Evolutionary conservation across 2,329 filamentous ascomycete species (phyloP).

Genomic region (Aspergillus chevalieri): DNA sequence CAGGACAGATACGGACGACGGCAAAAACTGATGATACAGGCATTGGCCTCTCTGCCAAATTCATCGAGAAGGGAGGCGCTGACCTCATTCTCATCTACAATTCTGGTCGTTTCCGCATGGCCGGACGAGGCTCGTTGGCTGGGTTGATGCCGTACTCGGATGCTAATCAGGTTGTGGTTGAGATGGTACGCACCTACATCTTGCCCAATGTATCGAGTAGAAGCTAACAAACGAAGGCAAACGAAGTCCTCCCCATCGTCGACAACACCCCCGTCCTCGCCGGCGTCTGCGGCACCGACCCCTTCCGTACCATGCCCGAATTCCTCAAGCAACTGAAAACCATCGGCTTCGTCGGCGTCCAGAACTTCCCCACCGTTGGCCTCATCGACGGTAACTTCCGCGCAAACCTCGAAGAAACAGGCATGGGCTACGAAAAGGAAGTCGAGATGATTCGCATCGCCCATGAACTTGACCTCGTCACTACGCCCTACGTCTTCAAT

Average conservation of each 20-base stretch:
- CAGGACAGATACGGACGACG: neutral
- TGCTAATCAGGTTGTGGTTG: conserved; percentile 62
- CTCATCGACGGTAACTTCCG: conserved; percentile 64
- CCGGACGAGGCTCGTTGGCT: conserved; percentile 61
- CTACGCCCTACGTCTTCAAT: conserved; percentile 65
- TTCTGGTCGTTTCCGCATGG: conserved; percentile 67
- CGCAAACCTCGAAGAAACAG: conserved; percentile 63
- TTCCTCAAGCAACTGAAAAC: conserved; percentile 57
- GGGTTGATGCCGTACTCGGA: conserved; percentile 67
- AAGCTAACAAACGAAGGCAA: conserved; percentile 34
- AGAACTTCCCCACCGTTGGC: conserved; percentile 69
- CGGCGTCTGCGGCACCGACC: conserved; percentile 65
- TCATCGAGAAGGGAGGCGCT: conserved; percentile 60
- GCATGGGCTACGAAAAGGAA: conserved; percentile 62
- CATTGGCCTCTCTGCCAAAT: conserved; percentile 65
- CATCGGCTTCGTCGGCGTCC: conserved; percentile 62
- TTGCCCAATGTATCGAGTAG: neutral
- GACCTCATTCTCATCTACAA: conserved; percentile 70
- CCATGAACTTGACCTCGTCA: conserved; percentile 55
- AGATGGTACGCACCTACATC: conserved; percentile 48
- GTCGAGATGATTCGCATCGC: conserved; percentile 62
- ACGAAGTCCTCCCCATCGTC: conserved; percentile 61
- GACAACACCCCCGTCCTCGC: conserved; percentile 60
- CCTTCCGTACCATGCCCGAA: conserved; percentile 56
- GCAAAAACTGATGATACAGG: conserved; percentile 32